These are phyloP conservation scores for Lachancea waltii DNA, from an alignment of 805 yeast genomes.

Conservation along the genomic window DNA sequence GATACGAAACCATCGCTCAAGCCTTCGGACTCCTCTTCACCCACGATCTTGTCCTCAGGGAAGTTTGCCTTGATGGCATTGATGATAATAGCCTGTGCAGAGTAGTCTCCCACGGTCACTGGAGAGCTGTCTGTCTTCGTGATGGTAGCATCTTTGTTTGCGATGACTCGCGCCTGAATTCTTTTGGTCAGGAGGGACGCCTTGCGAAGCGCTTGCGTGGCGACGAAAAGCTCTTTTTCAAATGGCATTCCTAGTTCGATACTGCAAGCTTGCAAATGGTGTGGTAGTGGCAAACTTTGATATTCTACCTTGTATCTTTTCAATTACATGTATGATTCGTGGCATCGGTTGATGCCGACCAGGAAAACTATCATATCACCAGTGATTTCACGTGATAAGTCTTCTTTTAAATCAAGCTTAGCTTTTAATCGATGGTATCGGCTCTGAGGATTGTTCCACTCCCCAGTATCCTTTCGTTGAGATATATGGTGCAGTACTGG, in stretches of 20 bases:
- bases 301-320: too few species aligned
- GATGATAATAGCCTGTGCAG: slow-evolving; percentile 90
- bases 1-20: slow-evolving; percentile 45
- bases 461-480: slow-evolving; percentile 62
- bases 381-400: neutral
- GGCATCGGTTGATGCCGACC: too few species aligned
- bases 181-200: slow-evolving; percentile 72
- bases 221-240: slow-evolving; percentile 65
- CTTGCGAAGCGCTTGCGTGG: slow-evolving; percentile 83
- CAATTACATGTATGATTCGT: too few species aligned
- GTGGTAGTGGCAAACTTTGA: too few species aligned
- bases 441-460: slow-evolving; percentile 36
- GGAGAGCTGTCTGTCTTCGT: slow-evolving; percentile 89
- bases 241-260: slow-evolving; percentile 33
- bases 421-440: neutral
- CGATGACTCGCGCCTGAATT: slow-evolving; percentile 50
- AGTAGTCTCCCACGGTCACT: slow-evolving; percentile 93
- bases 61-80: slow-evolving; percentile 73
- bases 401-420: too few species aligned
- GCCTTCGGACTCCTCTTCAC: slow-evolving; percentile 83
- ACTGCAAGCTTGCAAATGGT: too few species aligned
- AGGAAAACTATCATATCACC: too few species aligned
- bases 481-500: slow-evolving; percentile 72
- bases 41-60: slow-evolving; percentile 82
- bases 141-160: slow-evolving; percentile 47